These are phyloP conservation scores for Kappamyces sp. DNA, from an alignment of 192 early-diverging fungal genomes.

Conservation along the genomic window DNA sequence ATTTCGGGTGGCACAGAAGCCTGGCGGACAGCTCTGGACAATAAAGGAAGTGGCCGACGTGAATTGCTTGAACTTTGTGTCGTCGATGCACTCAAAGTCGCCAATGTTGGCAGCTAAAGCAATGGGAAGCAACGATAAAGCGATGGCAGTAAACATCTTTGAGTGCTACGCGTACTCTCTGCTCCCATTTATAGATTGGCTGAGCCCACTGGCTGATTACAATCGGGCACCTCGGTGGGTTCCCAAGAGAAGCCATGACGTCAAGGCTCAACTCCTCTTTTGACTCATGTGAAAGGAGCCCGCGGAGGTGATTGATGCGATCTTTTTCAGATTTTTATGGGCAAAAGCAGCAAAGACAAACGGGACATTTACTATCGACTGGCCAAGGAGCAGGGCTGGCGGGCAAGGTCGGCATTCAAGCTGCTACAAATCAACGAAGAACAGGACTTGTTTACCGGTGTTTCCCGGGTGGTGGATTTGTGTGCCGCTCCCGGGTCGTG, in stretches of 20 bases:
- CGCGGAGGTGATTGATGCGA: too few relatives aligned
- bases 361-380: slow-evolving; percentile 94
- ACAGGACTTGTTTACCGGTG: slow-evolving; percentile 81
- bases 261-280: too few relatives aligned
- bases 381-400: slow-evolving; percentile 97
- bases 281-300: too few relatives aligned
- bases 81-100: slow-evolving; percentile 21
- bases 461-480: slow-evolving; percentile 85
- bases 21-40: slow-evolving; percentile 15
- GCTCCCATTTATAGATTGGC: too few relatives aligned
- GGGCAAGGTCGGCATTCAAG: slow-evolving; percentile 96
- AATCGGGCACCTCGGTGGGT: too few relatives aligned
- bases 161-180: too few relatives aligned
- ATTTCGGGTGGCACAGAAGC: slow-evolving; percentile 16
- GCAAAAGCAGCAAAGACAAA: slow-evolving; percentile 23
- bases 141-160: too few relatives aligned
- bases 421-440: slow-evolving; percentile 94
- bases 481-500: slow-evolving; percentile 97
- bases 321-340: slow-evolving; percentile 1
- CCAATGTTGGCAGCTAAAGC: too few relatives aligned
- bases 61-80: slow-evolving; percentile 24
- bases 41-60: slow-evolving; percentile 15
- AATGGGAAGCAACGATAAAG: too few relatives aligned
- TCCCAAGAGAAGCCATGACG: too few relatives aligned
- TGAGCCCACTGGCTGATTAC: too few relatives aligned